Evolutionary conservation across 495 filamentous ascomycete genomes (phyloP), one percentile per base, ranked within the genome.

Genomic region (Bacidia rubella): DNA sequence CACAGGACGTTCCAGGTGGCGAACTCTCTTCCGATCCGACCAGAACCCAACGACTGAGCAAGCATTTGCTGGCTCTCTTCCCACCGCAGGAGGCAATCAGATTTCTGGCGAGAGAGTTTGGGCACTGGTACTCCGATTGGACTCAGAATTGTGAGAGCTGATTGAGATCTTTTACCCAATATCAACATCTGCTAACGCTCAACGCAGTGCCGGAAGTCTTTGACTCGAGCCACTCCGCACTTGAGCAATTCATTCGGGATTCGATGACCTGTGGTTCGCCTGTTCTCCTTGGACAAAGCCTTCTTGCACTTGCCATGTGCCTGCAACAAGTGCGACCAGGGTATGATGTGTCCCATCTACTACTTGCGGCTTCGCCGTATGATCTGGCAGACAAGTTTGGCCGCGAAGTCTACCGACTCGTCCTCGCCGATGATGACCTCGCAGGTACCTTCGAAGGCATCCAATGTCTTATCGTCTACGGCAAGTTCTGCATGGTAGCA

Each of bases 381-480:
- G 23, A 29, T 22, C 54, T 35, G 29, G 43, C n/a, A 56, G 43
- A 15, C 41, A 17, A 7, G 11, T 39, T 32, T 40, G 12, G 27
- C 38, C 20, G 35, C 47, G 29, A 35, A 35, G 29, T 35, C 29
- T 35, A 35, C 15, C 29, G 29, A 7, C 29, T 71, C 17, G 60
- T 79, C 10, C 54, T 70, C 12, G 56, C 63, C 12, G 72, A 78
- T 50, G 75, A 77, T 52, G 70, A 74, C 39, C 66, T 71, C 49
- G 63, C 67, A 4, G 66, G 63, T 2, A 76, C 70, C 0, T 54
- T 77, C 0, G 70, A 76, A 27, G 74, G 73, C 5, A 66, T 80
- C 40, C 74, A 77, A 57, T 72, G 67, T 51, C 62, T 74, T 35
- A 53, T 70, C 41, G 55, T 80, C 3, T 61, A 68, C 17, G 62